A percentile compares a stretch with the other conserved stretches of the same genome.
Evolutionary conservation across 176 grass and related monocot species (phyloP).

Genomic region (Carex scoparia): DNA sequence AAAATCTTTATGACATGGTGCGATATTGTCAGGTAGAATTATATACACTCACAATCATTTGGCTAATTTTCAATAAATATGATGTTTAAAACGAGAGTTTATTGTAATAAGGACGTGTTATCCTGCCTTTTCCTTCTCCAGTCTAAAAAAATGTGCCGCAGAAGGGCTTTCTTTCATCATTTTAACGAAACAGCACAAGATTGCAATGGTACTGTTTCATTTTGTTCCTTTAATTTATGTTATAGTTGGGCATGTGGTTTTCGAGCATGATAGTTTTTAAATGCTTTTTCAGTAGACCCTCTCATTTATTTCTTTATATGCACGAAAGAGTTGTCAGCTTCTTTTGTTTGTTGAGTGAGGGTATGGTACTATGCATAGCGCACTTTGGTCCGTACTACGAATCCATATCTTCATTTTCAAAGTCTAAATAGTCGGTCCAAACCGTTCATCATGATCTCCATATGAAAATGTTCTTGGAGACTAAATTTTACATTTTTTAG

Average conservation of each 20-base stretch:
- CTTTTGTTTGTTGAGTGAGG: too few species aligned
- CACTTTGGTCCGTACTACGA: too few species aligned
- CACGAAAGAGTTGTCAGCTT: background rate
- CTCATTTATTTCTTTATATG: background rate
- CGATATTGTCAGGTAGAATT: constrained; percentile 70
- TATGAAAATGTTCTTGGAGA: too few species aligned
- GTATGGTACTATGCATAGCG: too few species aligned
- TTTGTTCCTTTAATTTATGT: constrained; percentile 12
- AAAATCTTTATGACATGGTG: constrained; percentile 96
- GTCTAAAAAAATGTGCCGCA: constrained; percentile 71
- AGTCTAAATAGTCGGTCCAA: too few species aligned
- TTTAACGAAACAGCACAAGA: constrained; percentile 77
- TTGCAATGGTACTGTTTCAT: constrained; percentile 55
- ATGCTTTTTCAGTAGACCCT: background rate
- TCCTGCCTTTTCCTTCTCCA: constrained; percentile 29
- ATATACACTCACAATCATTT: constrained; percentile 11
- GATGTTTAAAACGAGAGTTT: background rate
- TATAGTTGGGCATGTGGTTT: too few species aligned
- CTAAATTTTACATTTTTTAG: too few species aligned
- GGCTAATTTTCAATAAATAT: constrained; percentile 18
- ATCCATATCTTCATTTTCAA: too few species aligned
- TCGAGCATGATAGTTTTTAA: background rate
- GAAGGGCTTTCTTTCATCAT: constrained; percentile 77
- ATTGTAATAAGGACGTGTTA: constrained; percentile 4
- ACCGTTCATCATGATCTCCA: too few species aligned